Conservation (phyloP, 495 filamentous ascomycete species). For the Pyrenula massariospora region DNA sequence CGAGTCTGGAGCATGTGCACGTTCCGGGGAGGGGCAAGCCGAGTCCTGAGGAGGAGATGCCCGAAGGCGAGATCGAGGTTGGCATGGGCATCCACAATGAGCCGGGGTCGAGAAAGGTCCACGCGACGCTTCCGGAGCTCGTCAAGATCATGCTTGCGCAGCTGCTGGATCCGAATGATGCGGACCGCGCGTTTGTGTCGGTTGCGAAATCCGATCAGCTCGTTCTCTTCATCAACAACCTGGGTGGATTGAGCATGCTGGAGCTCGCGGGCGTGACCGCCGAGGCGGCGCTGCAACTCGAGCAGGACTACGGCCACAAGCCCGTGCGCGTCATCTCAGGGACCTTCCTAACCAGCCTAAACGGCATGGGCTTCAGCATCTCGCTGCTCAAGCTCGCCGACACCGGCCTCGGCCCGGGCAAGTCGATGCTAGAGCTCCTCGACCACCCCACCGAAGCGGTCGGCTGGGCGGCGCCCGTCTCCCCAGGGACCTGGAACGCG, state of each 20-base stretch:
- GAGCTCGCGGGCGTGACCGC: constrained; percentile 81
- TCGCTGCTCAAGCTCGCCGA: constrained; percentile 71
- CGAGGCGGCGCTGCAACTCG: constrained; percentile 76
- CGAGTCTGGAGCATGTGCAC: constrained; percentile 80
- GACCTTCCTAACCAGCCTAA: constrained; percentile 72
- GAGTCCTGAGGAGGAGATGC: constrained; percentile 42
- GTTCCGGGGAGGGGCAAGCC: constrained; percentile 61
- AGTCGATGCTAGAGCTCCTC: constrained; percentile 74
- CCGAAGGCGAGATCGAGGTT: constrained; percentile 70
- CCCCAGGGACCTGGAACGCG: constrained; percentile 40
- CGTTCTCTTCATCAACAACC: constrained; percentile 82
- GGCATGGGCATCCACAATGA: constrained; percentile 99
- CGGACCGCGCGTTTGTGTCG: constrained; percentile 69
- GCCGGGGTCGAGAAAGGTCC: constrained; percentile 60
- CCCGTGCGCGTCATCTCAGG: constrained; percentile 53
- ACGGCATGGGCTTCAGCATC: constrained; percentile 87
- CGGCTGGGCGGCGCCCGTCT: constrained; percentile 72
- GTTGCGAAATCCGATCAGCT: constrained; percentile 48
- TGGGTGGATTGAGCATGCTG: constrained; percentile 81
- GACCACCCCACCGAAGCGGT: constrained; percentile 76
- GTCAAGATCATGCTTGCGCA: constrained; percentile 72
- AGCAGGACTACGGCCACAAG: constrained; percentile 52
- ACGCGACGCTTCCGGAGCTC: constrained; percentile 52
- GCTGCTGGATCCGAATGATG: constrained; percentile 65
- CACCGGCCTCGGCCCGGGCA: constrained; percentile 62